Evolutionary conservation across 257 asterid species (phyloP), one percentile per base, ranked within the genome.

Genomic region (Galeopsis tetrahit): DNA sequence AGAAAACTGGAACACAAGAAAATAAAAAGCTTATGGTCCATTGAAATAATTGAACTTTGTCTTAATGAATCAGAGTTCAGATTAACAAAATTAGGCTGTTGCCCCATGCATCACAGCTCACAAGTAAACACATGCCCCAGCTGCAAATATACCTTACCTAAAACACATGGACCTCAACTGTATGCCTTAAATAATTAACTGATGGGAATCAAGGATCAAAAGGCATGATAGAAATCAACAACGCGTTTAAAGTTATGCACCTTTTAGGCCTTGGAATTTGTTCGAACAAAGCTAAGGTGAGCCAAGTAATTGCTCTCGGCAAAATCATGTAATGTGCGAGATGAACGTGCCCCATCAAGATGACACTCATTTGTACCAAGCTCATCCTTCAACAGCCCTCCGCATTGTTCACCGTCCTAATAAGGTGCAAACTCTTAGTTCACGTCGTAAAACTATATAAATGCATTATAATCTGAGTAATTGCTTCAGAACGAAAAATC

Each of bases 301-400:
- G 92, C 85, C 84, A 92, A 80, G 75, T 95, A 95, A 81, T 88
- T 92, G 86, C 86, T 88, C 84, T 92, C 97, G 3, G 97, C 99
- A 78, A 95, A 90, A 83, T 92, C 99, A 84, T 95, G 99, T 40
- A 90, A 65, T 4, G 98, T 83, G 43, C 96, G 91, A 63, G 77
- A 84, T 21, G 89, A 82, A 42, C 91, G 82, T 38, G 89, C 57
- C 66, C 87, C 88, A 7, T 79, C 90, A 57, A 75, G 77, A 74
- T 86, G 89, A 35, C 7, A 1, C 17, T 65, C 61, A 40, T 77
- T 82, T 42, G 85, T 81, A 55, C 79, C 83, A 60, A 77, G 75
- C 75, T 87, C 90, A 67, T 86, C 90, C 82, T 85, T 86, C 82
- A 92, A 75, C 48, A 87, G 42, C 77, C 80, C 81, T 73, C 78